Conservation (phyloP, 2,329 filamentous ascomycete species). For the Huntiella savannae region DNA sequence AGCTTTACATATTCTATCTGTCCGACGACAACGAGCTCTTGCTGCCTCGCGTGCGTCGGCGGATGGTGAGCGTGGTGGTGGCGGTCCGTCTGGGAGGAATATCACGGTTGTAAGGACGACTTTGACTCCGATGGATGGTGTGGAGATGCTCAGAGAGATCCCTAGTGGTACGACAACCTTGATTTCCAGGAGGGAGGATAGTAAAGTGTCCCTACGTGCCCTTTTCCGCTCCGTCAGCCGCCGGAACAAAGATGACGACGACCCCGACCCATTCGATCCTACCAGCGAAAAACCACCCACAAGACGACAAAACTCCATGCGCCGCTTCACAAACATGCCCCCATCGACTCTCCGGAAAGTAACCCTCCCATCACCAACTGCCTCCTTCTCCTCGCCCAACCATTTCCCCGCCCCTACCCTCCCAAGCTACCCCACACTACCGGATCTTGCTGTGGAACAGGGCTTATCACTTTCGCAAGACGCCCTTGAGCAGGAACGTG, state of each 20-base stretch:
- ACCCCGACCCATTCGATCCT: too few species aligned
- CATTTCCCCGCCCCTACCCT: neutral
- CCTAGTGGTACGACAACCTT: neutral
- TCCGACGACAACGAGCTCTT: conserved; percentile 14
- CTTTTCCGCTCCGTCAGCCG: neutral
- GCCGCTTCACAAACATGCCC: conserved; percentile 1
- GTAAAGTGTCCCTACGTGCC: neutral
- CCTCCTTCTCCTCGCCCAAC: neutral
- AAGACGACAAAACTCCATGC: neutral
- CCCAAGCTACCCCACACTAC: conserved; percentile 6
- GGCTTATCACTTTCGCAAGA: neutral
- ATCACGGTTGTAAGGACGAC: neutral
- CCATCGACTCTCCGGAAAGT: neutral
- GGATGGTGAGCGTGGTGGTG: too few species aligned
- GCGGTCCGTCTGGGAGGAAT: neutral
- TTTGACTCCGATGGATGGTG: conserved; percentile 1
- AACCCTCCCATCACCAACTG: too few species aligned
- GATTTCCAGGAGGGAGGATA: neutral
- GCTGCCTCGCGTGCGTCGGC: neutral
- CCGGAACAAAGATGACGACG: neutral
- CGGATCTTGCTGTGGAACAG: conserved; percentile 2
- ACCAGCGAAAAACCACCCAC: neutral
- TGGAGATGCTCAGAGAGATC: neutral
- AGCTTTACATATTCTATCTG: conserved; percentile 23
- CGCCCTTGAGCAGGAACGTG: conserved; percentile 5